Evolutionary conservation across 306 rosid species (phyloP).

Genomic region (Acacia acuminata): DNA sequence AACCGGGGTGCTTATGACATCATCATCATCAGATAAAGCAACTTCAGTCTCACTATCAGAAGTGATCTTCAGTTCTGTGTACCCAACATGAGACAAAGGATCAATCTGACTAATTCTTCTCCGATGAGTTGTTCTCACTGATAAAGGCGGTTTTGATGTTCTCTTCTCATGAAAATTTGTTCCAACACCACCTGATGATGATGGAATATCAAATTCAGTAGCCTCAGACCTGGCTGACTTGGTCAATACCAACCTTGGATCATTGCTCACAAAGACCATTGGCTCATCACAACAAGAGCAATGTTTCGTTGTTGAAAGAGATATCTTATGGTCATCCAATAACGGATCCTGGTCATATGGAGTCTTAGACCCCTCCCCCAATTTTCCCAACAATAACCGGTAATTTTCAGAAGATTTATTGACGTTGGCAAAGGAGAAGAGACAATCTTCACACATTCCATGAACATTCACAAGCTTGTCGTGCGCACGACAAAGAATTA

Average conservation of each 20-base stretch:
- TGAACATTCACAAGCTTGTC: constrained; percentile 77
- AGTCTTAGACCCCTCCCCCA: constrained; percentile 51
- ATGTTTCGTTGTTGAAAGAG: constrained; percentile 6
- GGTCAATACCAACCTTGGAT: constrained; percentile 42
- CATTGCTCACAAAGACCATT: constrained; percentile 32
- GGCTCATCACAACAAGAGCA: constrained; percentile 77
- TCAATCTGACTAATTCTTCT: constrained; percentile 51
- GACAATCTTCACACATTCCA: constrained; percentile 74
- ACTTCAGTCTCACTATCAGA: constrained; percentile 85
- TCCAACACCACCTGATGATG: constrained; percentile 34
- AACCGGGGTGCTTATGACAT: constrained; percentile 35
- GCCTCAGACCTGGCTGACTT: constrained; percentile 40
- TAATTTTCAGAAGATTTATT: constrained; percentile 61
- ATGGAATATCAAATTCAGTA: constrained; percentile 49
- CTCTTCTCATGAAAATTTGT: constrained; percentile 35
- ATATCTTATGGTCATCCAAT: constrained; percentile 36
- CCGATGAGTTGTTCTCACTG: constrained; percentile 34
- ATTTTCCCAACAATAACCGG: constrained; percentile 61
- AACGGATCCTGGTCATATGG: constrained; percentile 54
- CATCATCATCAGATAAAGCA: constrained; percentile 56
- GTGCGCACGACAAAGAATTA: constrained; percentile 67
- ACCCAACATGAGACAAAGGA: constrained; percentile 68
- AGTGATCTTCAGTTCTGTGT: constrained; percentile 67
- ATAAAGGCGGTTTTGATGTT: constrained; percentile 33
- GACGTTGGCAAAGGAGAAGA: constrained; percentile 65